phyloP scores from a whole-genome alignment of 331 rosid species.

The Rosa hybrid region DNA sequence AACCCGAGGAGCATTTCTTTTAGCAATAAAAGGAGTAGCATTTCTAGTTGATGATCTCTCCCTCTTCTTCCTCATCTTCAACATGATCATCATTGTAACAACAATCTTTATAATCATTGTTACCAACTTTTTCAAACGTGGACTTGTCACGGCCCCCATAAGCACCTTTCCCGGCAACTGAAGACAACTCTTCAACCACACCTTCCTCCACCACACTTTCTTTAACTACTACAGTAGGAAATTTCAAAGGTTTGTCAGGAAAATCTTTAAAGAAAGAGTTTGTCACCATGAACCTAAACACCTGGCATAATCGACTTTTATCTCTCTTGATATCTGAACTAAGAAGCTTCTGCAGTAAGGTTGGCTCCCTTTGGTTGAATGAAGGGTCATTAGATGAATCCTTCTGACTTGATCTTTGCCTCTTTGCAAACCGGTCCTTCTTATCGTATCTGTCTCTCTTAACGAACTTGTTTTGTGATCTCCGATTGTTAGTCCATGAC shows the following conservation, averaged over 20 bases:
- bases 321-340: constrained; percentile 72
- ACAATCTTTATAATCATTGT: constrained; percentile 7
- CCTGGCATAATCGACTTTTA: constrained; percentile 63
- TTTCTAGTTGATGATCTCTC: constrained; percentile 47
- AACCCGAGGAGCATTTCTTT: not conserved
- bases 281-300: constrained; percentile 74
- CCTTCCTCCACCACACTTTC: constrained; percentile 36
- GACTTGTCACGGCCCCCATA: constrained; percentile 10
- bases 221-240: constrained; percentile 50
- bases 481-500: constrained; percentile 33
- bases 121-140: constrained; percentile 20
- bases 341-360: constrained; percentile 76
- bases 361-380: constrained; percentile 47
- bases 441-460: constrained; percentile 43
- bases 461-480: constrained; percentile 42
- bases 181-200: constrained; percentile 25
- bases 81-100: constrained; percentile 13
- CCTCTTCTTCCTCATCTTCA: constrained; percentile 47
- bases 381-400: constrained; percentile 24
- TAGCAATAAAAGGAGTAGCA: not conserved
- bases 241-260: constrained; percentile 60
- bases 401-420: constrained; percentile 41
- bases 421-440: constrained; percentile 49
- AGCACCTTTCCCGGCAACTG: constrained; percentile 26
- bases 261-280: constrained; percentile 73